Base-by-base conservation (phyloP, 2,329 filamentous ascomycete genomes). In the Neocucurbitaria cava region DNA sequence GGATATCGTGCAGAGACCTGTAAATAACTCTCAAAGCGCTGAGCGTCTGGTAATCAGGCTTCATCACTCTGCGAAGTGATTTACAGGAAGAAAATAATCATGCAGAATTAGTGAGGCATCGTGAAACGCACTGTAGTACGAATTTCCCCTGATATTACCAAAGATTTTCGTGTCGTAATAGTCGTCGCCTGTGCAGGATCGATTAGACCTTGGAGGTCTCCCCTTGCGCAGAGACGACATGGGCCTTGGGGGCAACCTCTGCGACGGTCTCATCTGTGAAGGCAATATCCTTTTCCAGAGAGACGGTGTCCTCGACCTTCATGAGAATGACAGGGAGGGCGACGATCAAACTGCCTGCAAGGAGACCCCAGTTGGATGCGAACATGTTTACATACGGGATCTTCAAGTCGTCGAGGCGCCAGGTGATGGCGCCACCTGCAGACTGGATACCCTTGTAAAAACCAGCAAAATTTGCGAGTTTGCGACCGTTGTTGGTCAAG, bases 361-460 rank as follows among this genome's bases (percentile, higher is more conserved):
- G 83, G 2, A 96, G 81, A 47, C 81, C 91, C 92, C 92, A 96
- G 78, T 87, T 87, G 38, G 82, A 82, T 5, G 82, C 89, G 65
- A 96, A 94, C 65, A 92, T 85, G 62, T 82, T 84, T 80, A 89
- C 87, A 77, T 85, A 96, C 0, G 87, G 79, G 28, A 84, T 82
- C 36, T 67, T 66, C 24, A 64, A 60, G 31, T 84, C 78, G 69
- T 95, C 90, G 49, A 95, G 75, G 23, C 86, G 84, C 87, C 86
- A 90, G 68, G 86, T 89, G 66, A 93, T 85, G 54, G 90, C 92
- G 3, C 88, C 87, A 65, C 91, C 92, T 17, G 90, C 91, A n/a
- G 90, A 94, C 76, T 96, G 92, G 61, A 96, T 90, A 46, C 89
- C 89, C 80, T 95, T 95, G 84, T 95, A 95, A 81, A 90, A 93